Conservation (phyloP, 139 green algal species). For the Trebouxia sp. region DNA sequence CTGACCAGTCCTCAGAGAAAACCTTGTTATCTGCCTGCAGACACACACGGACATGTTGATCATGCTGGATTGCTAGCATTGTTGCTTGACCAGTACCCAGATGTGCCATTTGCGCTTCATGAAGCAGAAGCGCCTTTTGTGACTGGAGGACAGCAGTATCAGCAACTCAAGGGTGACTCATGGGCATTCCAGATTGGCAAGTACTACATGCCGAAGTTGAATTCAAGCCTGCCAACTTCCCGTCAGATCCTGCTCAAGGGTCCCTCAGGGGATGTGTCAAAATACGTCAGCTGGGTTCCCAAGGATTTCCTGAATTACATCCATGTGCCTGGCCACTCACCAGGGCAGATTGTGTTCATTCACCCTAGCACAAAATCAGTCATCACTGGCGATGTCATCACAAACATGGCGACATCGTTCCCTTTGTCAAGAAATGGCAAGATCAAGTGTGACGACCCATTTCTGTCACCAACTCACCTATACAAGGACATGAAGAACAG, state of each 20-base stretch:
- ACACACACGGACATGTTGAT: conserved; percentile 6
- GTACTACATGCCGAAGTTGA: neutral
- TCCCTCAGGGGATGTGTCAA: neutral
- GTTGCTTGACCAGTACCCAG: conserved; percentile 10
- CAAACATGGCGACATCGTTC: conserved; percentile 11
- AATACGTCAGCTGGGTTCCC: neutral
- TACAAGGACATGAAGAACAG: conserved; percentile 8
- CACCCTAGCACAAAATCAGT: conserved; percentile 13
- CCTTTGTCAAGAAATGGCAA: neutral
- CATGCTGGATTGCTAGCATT: conserved; percentile 15
- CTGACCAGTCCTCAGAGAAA: neutral
- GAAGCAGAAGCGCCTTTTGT: conserved; percentile 9
- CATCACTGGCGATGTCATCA: conserved; percentile 21
- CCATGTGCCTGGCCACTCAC: conserved; percentile 11
- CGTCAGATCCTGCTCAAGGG: neutral
- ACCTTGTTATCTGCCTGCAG: neutral
- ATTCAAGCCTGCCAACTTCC: neutral
- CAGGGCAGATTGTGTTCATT: conserved; percentile 6
- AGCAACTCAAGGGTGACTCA: conserved; percentile 19
- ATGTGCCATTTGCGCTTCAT: conserved; percentile 7
- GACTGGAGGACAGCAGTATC: conserved; percentile 9
- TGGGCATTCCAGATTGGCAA: conserved; percentile 9
- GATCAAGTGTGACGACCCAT: neutral
- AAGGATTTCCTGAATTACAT: neutral
- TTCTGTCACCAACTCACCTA: neutral